Conservation (phyloP, 306 rosid species). For the Macrotyloma uniflorum region DNA sequence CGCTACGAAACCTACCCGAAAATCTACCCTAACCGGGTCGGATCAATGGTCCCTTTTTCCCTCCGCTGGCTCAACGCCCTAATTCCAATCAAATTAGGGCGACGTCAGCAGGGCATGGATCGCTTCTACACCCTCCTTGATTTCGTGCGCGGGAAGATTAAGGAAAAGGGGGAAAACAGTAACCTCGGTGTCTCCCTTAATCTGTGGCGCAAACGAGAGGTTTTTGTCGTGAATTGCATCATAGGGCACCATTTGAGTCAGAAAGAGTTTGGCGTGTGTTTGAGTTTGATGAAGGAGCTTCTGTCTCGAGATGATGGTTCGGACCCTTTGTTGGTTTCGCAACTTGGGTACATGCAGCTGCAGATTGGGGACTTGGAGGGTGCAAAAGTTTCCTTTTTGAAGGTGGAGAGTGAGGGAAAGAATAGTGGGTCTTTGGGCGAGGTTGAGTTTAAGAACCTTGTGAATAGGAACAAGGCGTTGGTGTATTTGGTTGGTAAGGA, state of each 20-base stretch:
- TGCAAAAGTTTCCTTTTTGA: constrained; percentile 68
- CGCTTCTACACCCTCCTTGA: constrained; percentile 68
- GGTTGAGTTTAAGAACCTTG: constrained; percentile 64
- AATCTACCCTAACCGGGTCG: constrained; percentile 61
- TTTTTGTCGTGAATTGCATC: constrained; percentile 69
- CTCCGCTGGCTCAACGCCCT: constrained; percentile 85
- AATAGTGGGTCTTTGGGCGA: constrained; percentile 54
- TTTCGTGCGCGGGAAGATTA: constrained; percentile 56
- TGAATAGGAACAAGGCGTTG: constrained; percentile 79
- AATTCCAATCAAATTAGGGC: constrained; percentile 72
- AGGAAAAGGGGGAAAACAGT: constrained; percentile 33
- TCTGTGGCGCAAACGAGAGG: constrained; percentile 71
- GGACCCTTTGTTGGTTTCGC: constrained; percentile 70
- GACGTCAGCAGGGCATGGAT: constrained; percentile 80
- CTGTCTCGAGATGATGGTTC: constrained; percentile 43
- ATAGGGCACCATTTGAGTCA: constrained; percentile 74
- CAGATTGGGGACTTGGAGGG: constrained; percentile 87
- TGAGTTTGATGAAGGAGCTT: constrained; percentile 60
- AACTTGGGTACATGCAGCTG: constrained; percentile 84
- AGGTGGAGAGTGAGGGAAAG: constrained; percentile 56
- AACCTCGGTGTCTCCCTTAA: constrained; percentile 36
- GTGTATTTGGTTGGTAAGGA: constrained; percentile 86
- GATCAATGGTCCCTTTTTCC: constrained; percentile 92
- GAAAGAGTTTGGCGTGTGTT: constrained; percentile 70
- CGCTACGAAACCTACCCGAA: constrained; percentile 71